Base-by-base conservation (phyloP, 1,284 basidiomycete species). In the Malassezia yamatoensis region DNA sequence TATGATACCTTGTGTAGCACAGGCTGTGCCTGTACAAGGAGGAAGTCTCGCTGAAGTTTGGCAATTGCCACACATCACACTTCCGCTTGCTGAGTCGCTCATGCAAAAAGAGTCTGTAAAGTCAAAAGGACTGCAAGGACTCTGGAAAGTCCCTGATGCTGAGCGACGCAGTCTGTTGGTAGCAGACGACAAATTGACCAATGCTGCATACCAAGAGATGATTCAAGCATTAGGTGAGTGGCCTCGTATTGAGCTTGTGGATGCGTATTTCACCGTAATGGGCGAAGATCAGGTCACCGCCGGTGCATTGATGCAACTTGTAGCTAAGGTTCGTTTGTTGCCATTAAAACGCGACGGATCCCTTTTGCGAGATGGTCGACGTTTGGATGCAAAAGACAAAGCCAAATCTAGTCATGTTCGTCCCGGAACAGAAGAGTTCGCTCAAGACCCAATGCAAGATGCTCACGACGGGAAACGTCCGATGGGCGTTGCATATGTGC, bases 271-370 rank as follows among this genome's bases (percentile, higher is more conserved):
- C 80, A 88, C 87, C 80, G 61, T 66, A 29, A 85, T 88, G 51
- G 94, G 88, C 51, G 94, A 98, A 76, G 84, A 85, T 37, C 77
- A 86, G 42, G 84, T 96, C 33, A 87, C 87, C 0, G 90, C 93
- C 0, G 85, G 86, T 3, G 85, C 93, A 0, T 87, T 96, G 63
- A 88, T 96, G 33, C 85, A 85, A 67, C 82, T 96, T 53, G 80
- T 88, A 20, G 81, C 91, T 75, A 91, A 93, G 75, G 78, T 89
- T 15, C 83, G 86, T 2, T 64, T 90, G 29, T 76, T 79, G 5
- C 83, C 83, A 5, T 81, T 83, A 2, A 67, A 58, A 48, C 66
- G 61, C 49, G 67, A 71, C 42, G 67, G 65, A 4, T 63, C 62
- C 20, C 42, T 72, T 39, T 45, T 74, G 16, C 42, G 56, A 15